Evolutionary conservation across 495 filamentous ascomycete genomes (phyloP).

Genomic region (Penicillium steckii): DNA sequence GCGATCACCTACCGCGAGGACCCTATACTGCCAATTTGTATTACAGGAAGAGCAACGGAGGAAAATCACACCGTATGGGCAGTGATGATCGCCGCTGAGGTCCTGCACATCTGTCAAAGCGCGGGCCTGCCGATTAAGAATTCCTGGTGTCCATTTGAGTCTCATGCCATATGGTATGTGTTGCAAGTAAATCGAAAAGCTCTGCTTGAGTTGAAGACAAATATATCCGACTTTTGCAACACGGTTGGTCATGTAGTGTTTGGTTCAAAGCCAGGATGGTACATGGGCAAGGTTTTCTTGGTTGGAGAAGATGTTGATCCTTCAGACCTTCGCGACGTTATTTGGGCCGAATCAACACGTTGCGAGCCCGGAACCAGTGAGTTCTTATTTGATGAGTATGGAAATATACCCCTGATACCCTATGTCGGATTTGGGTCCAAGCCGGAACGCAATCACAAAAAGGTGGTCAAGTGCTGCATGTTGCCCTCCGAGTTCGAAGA

Average conservation of each 20-base stretch:
- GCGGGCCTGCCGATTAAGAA: slow-evolving; percentile 24
- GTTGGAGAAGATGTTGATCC: slow-evolving; percentile 33
- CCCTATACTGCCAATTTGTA: slow-evolving; percentile 34
- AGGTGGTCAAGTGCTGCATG: slow-evolving; percentile 19
- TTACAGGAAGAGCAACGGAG: slow-evolving; percentile 28
- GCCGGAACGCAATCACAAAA: slow-evolving; percentile 7
- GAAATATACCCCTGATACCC: slow-evolving; percentile 28
- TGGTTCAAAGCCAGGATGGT: slow-evolving; percentile 22
- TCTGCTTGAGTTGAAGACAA: slow-evolving; percentile 19
- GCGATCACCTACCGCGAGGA: slow-evolving; percentile 34
- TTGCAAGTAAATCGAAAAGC: slow-evolving; percentile 22
- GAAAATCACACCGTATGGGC: slow-evolving; percentile 32
- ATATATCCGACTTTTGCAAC: slow-evolving; percentile 16
- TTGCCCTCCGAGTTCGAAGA: slow-evolving; percentile 18
- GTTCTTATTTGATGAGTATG: slow-evolving; percentile 26
- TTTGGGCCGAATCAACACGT: slow-evolving; percentile 33
- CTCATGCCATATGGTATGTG: slow-evolving; percentile 28
- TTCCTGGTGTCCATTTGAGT: slow-evolving; percentile 26
- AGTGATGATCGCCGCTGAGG: slow-evolving; percentile 24
- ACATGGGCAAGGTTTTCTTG: slow-evolving; percentile 24
- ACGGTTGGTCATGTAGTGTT: slow-evolving; percentile 25
- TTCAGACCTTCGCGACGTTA: slow-evolving; percentile 20
- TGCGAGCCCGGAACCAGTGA: slow-evolving; percentile 29
- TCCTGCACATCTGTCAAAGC: slow-evolving; percentile 28
- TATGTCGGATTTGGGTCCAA: slow-evolving; percentile 24